Percentiles rank a stretch among this genome's conserved stretches.
Conservation (phyloP, 2,329 filamentous ascomycete species). For the Aspergillus fijiensis region DNA sequence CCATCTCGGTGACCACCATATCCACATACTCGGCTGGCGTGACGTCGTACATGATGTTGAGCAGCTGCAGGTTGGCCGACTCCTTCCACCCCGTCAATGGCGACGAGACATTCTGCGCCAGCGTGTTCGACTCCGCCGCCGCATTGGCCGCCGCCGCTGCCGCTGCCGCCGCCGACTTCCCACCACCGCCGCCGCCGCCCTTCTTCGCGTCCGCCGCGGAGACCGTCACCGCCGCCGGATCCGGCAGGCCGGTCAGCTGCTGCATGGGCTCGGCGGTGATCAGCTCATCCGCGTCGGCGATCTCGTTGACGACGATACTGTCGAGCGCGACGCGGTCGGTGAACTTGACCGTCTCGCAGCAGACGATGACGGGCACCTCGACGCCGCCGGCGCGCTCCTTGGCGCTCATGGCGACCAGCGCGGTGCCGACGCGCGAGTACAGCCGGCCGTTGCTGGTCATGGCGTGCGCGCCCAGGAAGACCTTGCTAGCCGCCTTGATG, state of each 20-base stretch:
- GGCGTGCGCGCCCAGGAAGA: constrained; percentile 84
- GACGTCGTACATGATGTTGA: constrained; percentile 85
- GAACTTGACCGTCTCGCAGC: constrained; percentile 95
- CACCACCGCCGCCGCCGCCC: constrained; percentile 22
- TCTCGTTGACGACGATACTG: constrained; percentile 91
- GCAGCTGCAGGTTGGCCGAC: constrained; percentile 59
- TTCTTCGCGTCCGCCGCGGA: constrained; percentile 29
- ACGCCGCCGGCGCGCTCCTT: constrained; percentile 57
- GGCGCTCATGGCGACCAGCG: constrained; percentile 80
- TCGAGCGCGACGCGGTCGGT: constrained; percentile 86
- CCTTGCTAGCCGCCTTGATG: constrained; percentile 68
- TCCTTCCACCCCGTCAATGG: constrained; percentile 57
- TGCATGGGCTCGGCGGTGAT: constrained; percentile 32
- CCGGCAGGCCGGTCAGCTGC: constrained; percentile 35
- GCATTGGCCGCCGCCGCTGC: constrained; percentile 20
- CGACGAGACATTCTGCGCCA: constrained; percentile 28
- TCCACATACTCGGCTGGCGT: constrained; percentile 84
- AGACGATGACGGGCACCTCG: constrained; percentile 78
- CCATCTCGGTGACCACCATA: constrained; percentile 88
- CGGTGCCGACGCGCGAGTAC: constrained; percentile 84
- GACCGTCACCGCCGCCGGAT: constrained; percentile 23
- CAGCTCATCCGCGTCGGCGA: constrained; percentile 72
- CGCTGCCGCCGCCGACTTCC: constrained; percentile 13
- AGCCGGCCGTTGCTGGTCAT: constrained; percentile 95
- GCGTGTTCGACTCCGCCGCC: constrained; percentile 22